Conservation (phyloP, 495 filamentous ascomycete genomes). For the Zalerion maritima region DNA sequence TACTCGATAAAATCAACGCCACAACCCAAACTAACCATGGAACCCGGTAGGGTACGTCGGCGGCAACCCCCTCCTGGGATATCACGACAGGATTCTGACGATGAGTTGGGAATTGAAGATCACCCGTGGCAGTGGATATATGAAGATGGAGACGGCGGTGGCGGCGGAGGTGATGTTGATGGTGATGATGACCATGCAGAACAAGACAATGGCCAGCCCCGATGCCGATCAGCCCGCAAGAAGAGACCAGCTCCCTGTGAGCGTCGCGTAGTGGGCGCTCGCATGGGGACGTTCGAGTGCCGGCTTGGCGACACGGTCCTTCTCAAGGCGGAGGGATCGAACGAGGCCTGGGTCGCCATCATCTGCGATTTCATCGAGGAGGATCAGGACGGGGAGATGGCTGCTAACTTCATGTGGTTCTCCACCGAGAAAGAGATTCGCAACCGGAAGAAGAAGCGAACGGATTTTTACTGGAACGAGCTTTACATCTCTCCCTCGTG, state of each 20-base stretch:
- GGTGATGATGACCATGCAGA: slow-evolving; percentile 7
- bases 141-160: slow-evolving; percentile 16
- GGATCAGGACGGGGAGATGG: slow-evolving; percentile 47
- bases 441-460: slow-evolving; percentile 65
- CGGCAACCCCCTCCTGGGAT: slow-evolving; percentile 31
- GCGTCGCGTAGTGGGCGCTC: slow-evolving; percentile 57
- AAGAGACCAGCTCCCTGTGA: too few relatives aligned
- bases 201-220: too few relatives aligned
- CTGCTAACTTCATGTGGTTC: slow-evolving; percentile 78
- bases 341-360: slow-evolving; percentile 82
- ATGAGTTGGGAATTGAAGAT: slow-evolving; percentile 76
- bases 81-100: slow-evolving; percentile 77
- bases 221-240: too few relatives aligned
- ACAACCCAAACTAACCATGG: too few relatives aligned
- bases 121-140: slow-evolving; percentile 92
- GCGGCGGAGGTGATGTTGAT: slow-evolving; percentile 6
- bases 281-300: slow-evolving; percentile 76
- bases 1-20: too few relatives aligned
- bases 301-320: slow-evolving; percentile 67
- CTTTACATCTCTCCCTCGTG: slow-evolving; percentile 77
- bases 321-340: slow-evolving; percentile 63
- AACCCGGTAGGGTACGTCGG: too few relatives aligned
- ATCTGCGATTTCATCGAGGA: slow-evolving; percentile 63
- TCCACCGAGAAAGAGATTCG: slow-evolving; percentile 78
- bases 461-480: slow-evolving; percentile 76